These are phyloP conservation scores for Populus davidiana DNA, from an alignment of 345 rosid genomes.

Conservation along the genomic window DNA sequence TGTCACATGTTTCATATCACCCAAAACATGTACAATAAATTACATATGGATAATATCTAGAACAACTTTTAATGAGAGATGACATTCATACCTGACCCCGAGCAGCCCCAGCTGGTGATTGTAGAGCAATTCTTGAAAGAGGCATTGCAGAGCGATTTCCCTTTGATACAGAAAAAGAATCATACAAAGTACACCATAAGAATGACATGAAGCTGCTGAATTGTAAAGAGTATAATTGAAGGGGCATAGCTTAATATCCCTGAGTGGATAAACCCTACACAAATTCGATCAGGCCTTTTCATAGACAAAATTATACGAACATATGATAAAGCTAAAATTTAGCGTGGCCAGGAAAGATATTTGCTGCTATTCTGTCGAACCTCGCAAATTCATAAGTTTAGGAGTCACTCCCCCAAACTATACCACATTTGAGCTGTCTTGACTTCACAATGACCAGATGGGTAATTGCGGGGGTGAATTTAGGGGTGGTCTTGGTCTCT, in stretches of 20 bases:
- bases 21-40: not conserved
- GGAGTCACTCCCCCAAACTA: not conserved
- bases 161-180: slow-evolving; percentile 28
- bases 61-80: not conserved
- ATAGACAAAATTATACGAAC: not conserved
- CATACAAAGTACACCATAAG: not conserved
- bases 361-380: not conserved
- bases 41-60: not conserved
- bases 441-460: slow-evolving; percentile 1
- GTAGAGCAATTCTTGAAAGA: slow-evolving; percentile 61
- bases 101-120: slow-evolving; percentile 74
- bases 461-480: not conserved
- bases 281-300: not conserved
- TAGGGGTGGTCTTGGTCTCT: too few relatives aligned
- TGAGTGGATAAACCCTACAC: not conserved
- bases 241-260: not conserved
- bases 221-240: not conserved
- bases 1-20: not conserved
- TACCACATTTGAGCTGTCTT: not conserved
- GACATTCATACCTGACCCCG: slow-evolving; percentile 66
- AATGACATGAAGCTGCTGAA: slow-evolving; percentile 1
- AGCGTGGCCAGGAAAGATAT: not conserved
- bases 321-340: not conserved
- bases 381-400: too few relatives aligned
- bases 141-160: slow-evolving; percentile 74